These are phyloP conservation scores for Crithidia mellificae DNA, from an alignment of 208 protist genomes.

Conservation along the genomic window DNA sequence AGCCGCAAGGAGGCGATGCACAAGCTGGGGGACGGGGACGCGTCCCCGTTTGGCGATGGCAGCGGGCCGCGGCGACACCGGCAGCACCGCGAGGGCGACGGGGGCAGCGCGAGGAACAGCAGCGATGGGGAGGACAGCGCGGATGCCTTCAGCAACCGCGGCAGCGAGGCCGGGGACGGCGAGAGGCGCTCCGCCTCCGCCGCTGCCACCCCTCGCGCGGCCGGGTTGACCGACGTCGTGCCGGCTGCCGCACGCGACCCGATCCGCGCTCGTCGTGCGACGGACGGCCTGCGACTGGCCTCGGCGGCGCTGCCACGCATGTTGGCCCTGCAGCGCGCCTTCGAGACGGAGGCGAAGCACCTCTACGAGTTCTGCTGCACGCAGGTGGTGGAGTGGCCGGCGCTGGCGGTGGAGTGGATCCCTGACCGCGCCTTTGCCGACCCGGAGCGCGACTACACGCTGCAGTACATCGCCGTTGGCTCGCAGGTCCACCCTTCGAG, in stretches of 20 bases:
- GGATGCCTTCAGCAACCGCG: not conserved
- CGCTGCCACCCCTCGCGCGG: not conserved
- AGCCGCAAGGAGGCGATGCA: not conserved
- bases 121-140: not conserved
- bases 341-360: constrained; percentile 34
- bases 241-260: not conserved
- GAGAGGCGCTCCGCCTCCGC: not conserved
- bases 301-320: constrained; percentile 36
- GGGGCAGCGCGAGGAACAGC: not conserved
- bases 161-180: not conserved
- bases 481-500: constrained; percentile 39
- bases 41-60: constrained; percentile 1
- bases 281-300: constrained; percentile 8
- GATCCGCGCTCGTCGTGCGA: not conserved
- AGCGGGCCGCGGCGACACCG: not conserved
- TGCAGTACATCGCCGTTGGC: constrained; percentile 60
- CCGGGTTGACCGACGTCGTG: not conserved
- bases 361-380: constrained; percentile 57
- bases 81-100: not conserved
- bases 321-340: constrained; percentile 48
- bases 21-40: constrained; percentile 6
- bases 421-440: constrained; percentile 43
- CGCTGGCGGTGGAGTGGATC: constrained; percentile 66
- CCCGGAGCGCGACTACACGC: constrained; percentile 55
- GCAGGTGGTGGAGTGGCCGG: constrained; percentile 61